Evolutionary conservation across 2,329 filamentous ascomycete species (phyloP), one percentile per base, ranked within the genome.

Genomic region (Hypoxylon sp.): DNA sequence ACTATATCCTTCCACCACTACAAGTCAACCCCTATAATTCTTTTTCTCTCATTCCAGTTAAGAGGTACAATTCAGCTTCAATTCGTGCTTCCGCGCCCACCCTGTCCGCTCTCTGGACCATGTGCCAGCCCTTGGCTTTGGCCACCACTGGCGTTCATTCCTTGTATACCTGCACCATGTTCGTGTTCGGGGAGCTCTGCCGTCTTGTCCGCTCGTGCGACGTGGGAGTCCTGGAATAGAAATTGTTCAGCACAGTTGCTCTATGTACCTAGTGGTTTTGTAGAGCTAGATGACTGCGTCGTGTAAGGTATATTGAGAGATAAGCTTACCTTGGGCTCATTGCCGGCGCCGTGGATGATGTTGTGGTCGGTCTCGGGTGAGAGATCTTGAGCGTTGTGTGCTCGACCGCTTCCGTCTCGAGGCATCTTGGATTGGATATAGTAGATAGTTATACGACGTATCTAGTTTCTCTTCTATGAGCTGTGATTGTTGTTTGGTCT

Each of bases 191-290:
- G 85, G 51, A 85, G 71, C 1, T 80, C 79, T 0, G 85, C 85
- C 1, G 83, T 82, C 80, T 86, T 87, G 76, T 85, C 80, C 13
- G 84, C 83, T 61, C 84, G 82, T 56, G 75, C 72, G 32, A 86
- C 83, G 29, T 81, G 80, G 59, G 73, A 56, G 39, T 68, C 47
- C 75, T 76, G 24, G 15, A 48, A 35, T 21, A 1, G 11, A 54
- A 37, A 5, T 15, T 13, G 31, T 72, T 54, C 27, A 54, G 19
- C 17, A 15, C 2, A 42, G n/a, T 24, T 17, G 17, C 5, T 21
- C 29, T 3, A 42, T 13, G 32, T 17, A 10, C n/a, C 17, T 21
- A 8, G 10, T 27, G 24, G 3, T 27, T 27, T 27, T 27, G 24
- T 27, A 27, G 24, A 44, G 39, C 39, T 44, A 21, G 11, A 21